Base-by-base conservation (phyloP, 1,139 yeast genomes). In the Zygosaccharomyces pseudobailii region DNA sequence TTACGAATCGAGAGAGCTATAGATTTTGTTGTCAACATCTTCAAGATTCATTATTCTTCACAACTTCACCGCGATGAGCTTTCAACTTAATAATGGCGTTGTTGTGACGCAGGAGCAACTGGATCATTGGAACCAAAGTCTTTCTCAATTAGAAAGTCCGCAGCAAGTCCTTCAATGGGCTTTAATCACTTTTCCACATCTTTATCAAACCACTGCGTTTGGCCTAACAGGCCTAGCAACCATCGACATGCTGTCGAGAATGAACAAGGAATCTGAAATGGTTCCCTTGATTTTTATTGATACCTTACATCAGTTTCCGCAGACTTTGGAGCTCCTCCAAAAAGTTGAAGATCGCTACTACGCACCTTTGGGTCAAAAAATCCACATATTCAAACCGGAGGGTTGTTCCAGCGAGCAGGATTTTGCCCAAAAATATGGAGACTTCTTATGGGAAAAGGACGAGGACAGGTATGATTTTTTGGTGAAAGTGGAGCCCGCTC, bases 181-280 rank as follows among this genome's bases (percentile, higher is more conserved):
- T 0, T 71, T 85, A 24, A 67, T 77, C 24, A 87, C 95, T 0
- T 82, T 90, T 59, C 96, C 96, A 4, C 75, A 80, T 32, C 72
- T 92, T 30, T 89, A 68, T 63, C 98, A 92, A 67, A 89, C 96
- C 3, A 88, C 97, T 0, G 97, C 97, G 2, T 88, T 90, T 68
- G 98, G 98, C 0, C 74, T 92, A 36, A 87, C 96, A 0, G 98
- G 98, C 0, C 70, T 90, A 50, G 96, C 85, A 22, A 89, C 92
- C 10, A 73, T 87, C 31, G 97, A 90, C 65, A 85, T 90, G 77
- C 70, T 90, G 36, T 75, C 86, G n/a, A 80, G 81, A 61, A 58
- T 83, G 45, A 63, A 64, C 24, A 49, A 46, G 6, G 42, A 42
- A 3, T 47, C 43, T 8, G 46, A 51, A n/a, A 45, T 55, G 33